Evolutionary conservation across 306 rosid genomes (phyloP), one percentile per base, ranked within the genome.

Genomic region (Pyrus bretschneideri): DNA sequence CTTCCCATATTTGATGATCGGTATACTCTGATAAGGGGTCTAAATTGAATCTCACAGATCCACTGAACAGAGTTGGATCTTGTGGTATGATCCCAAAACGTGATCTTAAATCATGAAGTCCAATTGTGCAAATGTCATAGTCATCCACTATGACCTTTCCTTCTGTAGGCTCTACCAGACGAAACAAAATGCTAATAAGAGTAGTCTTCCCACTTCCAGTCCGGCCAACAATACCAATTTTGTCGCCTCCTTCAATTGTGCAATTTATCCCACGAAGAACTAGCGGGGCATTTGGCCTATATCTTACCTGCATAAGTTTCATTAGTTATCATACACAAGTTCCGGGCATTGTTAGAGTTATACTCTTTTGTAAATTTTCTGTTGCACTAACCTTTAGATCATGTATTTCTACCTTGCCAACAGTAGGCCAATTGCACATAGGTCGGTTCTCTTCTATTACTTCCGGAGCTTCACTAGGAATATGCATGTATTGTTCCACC

Each of bases 121-220:
- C 85, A 73, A 78, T 73, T 15, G 44, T 60, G 14, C 72, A 73
- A 33, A 77, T 82, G 75, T 82, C 85, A 68, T 77, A 67, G 23
- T 40, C 76, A 69, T 82, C 85, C 29, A 82, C 66, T 14, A 78
- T 44, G 33, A 82, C 67, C 30, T 18, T 61, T 54, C 85, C 85
- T 62, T 73, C 79, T 29, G 76, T 69, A 6, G 85, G 85, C 76
- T 82, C 82, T 12, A 82, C 81, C 4, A 82, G 72, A 38, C 79
- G 85, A 62, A 82, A 82, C 67, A 82, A 60, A 2, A 71, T 76
- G 6, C 85, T 60, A 10, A 82, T 78, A 52, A 78, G 79, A 72
- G 85, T 82, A 9, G 85, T 78, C 73, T 82, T 82, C 51, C 85
- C 85, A 69, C 79, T 82, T 38, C 85, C 85, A n/a, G 82, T 82